Percentiles rank a stretch among this genome's conserved stretches.
Conservation (phyloP, 305 asterid genomes). For the Caryopteris hybrid region DNA sequence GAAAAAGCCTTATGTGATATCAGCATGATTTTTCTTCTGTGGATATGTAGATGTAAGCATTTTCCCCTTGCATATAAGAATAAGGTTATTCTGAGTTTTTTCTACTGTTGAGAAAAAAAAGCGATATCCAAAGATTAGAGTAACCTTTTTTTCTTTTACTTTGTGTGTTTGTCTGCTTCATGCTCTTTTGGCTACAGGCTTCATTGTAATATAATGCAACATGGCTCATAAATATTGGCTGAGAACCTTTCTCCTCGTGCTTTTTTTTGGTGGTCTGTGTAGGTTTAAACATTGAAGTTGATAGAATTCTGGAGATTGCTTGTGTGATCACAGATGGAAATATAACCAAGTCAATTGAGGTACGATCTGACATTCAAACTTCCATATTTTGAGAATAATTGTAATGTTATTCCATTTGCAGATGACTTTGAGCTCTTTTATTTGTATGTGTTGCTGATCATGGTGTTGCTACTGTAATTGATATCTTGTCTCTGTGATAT, state of each 20-base stretch:
- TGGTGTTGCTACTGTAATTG: neutral
- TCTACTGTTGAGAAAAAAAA: neutral
- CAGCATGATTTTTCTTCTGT: neutral
- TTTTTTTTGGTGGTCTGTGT: slow-evolving; percentile 28
- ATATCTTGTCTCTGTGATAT: neutral
- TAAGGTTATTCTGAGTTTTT: neutral
- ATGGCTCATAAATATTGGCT: slow-evolving; percentile 1
- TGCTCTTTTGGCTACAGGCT: slow-evolving; percentile 1
- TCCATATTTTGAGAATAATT: neutral
- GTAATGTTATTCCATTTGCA: slow-evolving; percentile 13
- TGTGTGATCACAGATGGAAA: slow-evolving; percentile 86
- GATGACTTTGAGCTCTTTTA: slow-evolving; percentile 1
- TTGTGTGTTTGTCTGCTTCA: neutral
- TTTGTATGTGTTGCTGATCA: slow-evolving; percentile 13
- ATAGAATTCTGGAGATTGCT: slow-evolving; percentile 88
- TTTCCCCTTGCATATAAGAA: neutral
- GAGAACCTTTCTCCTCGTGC: slow-evolving; percentile 5
- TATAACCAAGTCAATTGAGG: slow-evolving; percentile 75
- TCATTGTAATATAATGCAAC: slow-evolving; percentile 4
- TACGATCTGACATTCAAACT: slow-evolving; percentile 16
- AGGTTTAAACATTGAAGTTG: slow-evolving; percentile 83
- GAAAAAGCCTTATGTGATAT: neutral
- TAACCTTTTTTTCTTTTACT: neutral
- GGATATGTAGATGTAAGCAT: neutral
- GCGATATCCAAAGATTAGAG: neutral